Evolutionary conservation across 768 basidiomycete species (phyloP), one percentile per base, ranked within the genome.

Genomic region (Lentinus tigrinus): DNA sequence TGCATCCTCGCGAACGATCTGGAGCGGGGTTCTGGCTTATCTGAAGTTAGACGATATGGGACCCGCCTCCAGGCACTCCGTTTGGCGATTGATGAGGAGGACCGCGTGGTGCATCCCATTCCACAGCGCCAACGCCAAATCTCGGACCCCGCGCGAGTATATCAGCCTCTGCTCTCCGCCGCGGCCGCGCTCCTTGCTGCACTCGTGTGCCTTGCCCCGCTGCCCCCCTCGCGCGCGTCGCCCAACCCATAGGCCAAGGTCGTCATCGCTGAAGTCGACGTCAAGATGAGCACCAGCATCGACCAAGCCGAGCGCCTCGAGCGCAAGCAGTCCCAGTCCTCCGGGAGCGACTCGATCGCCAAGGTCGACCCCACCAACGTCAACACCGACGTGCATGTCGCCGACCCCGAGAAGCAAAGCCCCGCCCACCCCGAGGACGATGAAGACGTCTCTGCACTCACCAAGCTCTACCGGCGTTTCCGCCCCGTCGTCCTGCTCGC

Each of bases 401-500:
- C 42, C 36, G 57, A 55, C 48, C 60, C 56, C 34, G 55, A 58
- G 40, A 54, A 39, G 46, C 34, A 17, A 26, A 55, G 19, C 31
- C 10, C 48, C 38, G 47, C 23, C 26, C 34, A 40, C 42, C 36
- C 44, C 9, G 52, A 66, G 39, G 63, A 54, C 24, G 63, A 67
- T 17, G 62, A 67, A 59, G 54, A 62, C 28, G 27, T 54, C 43
- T 55, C 58, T 21, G 19, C 19, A 24, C 56, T 54, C 24, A 59
- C 56, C 42, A 28, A 31, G 36, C 27, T 59, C 34, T 66, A 58
- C 54, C 46, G 49, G 19, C 54, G 58, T 31, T 52, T 62, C 47
- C 68, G 74, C n/a, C 66, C 69, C 9, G 50, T 72, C 65, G 60
- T 85, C 47, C 74, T 92, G 36, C 71, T 70, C 47, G 82, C 64